These are phyloP conservation scores for Saccharomyces paradoxus DNA, from an alignment of 805 yeast genomes.

Conservation along the genomic window DNA sequence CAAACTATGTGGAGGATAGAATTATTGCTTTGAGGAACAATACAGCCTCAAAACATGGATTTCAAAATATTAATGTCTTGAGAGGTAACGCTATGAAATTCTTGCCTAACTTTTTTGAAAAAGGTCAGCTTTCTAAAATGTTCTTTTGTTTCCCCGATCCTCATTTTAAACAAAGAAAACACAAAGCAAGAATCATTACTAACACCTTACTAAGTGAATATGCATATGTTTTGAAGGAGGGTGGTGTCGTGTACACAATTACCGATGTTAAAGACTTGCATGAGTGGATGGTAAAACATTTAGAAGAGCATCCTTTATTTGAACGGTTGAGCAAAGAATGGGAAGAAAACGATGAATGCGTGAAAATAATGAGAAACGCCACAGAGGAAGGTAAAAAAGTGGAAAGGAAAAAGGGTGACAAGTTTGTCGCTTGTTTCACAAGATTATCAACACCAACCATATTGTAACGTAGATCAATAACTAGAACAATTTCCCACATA, in stretches of 20 bases:
- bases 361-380: constrained; percentile 76
- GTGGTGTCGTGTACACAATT: constrained; percentile 86
- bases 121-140: constrained; percentile 78
- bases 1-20: constrained; percentile 93
- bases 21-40: constrained; percentile 73
- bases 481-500: neutral
- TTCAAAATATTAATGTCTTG: constrained; percentile 80
- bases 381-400: constrained; percentile 98
- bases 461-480: neutral
- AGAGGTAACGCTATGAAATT: constrained; percentile 98
- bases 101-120: constrained; percentile 82
- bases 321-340: constrained; percentile 71
- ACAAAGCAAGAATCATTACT: constrained; percentile 92
- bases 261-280: constrained; percentile 93
- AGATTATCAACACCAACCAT: constrained; percentile 52
- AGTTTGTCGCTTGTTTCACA: constrained; percentile 80
- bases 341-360: constrained; percentile 77
- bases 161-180: constrained; percentile 94
- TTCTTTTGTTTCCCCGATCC: constrained; percentile 99
- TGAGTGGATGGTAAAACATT: constrained; percentile 90
- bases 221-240: constrained; percentile 79
- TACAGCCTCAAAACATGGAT: constrained; percentile 24
- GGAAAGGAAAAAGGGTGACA: constrained; percentile 77
- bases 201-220: constrained; percentile 83
- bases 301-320: constrained; percentile 85